Evolutionary conservation across 2,329 filamentous ascomycete species (phyloP).

Genomic region (Aspergillus nomiae): DNA sequence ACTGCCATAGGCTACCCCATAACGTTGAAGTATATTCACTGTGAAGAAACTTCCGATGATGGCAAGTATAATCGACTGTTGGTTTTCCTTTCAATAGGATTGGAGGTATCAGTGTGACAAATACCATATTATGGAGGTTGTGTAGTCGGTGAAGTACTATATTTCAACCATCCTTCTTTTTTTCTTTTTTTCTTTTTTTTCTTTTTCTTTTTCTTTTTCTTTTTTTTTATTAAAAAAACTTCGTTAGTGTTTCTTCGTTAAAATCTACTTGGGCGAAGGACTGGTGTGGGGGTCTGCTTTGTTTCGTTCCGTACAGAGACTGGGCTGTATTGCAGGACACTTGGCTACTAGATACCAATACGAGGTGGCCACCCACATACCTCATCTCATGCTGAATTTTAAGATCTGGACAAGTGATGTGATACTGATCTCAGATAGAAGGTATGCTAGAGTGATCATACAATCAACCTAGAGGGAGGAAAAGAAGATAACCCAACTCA

Average conservation of each 20-base stretch:
- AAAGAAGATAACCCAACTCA: not conserved
- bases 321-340: constrained; percentile 10
- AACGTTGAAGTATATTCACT: constrained; percentile 8
- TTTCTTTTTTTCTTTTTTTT: not conserved
- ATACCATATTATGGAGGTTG: constrained; percentile 4
- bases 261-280: not conserved
- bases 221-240: not conserved
- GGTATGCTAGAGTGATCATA: constrained; percentile 1
- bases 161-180: not conserved
- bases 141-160: not conserved
- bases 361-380: not conserved
- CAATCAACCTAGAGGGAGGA: not conserved
- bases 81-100: constrained; percentile 8
- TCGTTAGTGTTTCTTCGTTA: constrained; percentile 1
- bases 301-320: not conserved
- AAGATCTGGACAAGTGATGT: not conserved
- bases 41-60: not conserved
- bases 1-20: constrained; percentile 3
- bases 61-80: not conserved
- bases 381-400: not conserved
- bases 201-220: not conserved
- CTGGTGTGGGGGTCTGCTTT: constrained; percentile 1
- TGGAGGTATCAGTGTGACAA: constrained; percentile 17
- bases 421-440: not conserved
- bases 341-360: not conserved